A percentile compares a stretch with the other conserved stretches of the same genome.
Evolutionary conservation across 495 filamentous ascomycete genomes (phyloP).

Genomic region (Wilcoxina mikolae): DNA sequence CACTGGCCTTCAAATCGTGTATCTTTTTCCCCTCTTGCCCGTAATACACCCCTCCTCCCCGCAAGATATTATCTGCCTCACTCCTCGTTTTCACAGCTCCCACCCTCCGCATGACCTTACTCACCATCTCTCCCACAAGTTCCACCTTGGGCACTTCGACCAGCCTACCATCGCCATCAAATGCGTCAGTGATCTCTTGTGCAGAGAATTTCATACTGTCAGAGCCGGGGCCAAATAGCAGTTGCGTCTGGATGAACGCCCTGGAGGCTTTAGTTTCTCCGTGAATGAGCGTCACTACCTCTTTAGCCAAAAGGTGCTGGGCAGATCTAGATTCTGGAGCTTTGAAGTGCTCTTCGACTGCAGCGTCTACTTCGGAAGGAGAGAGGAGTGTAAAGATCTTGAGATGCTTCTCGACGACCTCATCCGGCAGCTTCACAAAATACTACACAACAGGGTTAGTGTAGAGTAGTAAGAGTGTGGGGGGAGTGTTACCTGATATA

Average conservation of each 20-base stretch:
- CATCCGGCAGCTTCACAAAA: constrained; percentile 72
- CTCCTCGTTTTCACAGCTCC: constrained; percentile 14
- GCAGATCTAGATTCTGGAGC: constrained; percentile 57
- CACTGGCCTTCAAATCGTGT: constrained; percentile 8
- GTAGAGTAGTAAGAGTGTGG: background rate
- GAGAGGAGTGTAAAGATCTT: constrained; percentile 88
- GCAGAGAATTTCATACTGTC: constrained; percentile 5
- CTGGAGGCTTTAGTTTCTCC: constrained; percentile 44
- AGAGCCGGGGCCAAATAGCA: constrained; percentile 15
- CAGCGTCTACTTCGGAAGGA: constrained; percentile 41
- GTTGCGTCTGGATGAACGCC: constrained; percentile 36
- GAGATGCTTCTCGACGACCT: constrained; percentile 60
- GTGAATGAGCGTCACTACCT: constrained; percentile 68
- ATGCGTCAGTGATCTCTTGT: constrained; percentile 14
- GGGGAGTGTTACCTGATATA: constrained; percentile 54
- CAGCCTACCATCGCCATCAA: constrained; percentile 8
- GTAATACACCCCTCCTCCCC: constrained; percentile 21
- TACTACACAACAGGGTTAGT: constrained; percentile 35
- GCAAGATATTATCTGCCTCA: constrained; percentile 21
- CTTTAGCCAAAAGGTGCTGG: constrained; percentile 65
- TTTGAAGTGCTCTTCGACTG: constrained; percentile 50
- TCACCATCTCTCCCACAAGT: constrained; percentile 19
- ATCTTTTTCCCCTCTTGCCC: constrained; percentile 14
- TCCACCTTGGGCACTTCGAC: constrained; percentile 14
- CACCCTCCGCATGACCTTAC: constrained; percentile 15